phyloP scores from a whole-genome alignment of 805 yeast species.

The Lipomyces oligophaga region DNA sequence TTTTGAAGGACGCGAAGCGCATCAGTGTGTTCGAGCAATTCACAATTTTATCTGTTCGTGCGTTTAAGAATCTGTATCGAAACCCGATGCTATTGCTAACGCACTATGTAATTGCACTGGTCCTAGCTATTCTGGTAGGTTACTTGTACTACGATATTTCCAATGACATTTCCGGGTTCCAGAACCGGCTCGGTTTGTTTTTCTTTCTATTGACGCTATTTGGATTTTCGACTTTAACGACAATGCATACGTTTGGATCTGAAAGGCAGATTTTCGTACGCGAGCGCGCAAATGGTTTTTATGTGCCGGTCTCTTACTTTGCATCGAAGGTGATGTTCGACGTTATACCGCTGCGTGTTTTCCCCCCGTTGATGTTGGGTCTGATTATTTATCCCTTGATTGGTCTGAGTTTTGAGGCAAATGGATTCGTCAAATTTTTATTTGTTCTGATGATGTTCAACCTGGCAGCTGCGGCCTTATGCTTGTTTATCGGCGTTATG shows the following conservation, averaged over 20 bases:
- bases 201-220: conserved; percentile 86
- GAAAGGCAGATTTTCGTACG: conserved; percentile 87
- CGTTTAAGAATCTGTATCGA: conserved; percentile 88
- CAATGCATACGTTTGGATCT: conserved; percentile 79
- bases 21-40: conserved; percentile 67
- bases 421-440: conserved; percentile 68
- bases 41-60: conserved; percentile 71
- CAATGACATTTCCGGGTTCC: conserved; percentile 93
- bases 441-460: conserved; percentile 76
- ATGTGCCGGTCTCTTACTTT: conserved; percentile 82
- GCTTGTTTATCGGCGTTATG: conserved; percentile 81
- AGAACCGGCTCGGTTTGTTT: conserved; percentile 88
- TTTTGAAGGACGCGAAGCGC: conserved; percentile 35
- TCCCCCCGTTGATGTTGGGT: conserved; percentile 84
- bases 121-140: conserved; percentile 82
- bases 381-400: conserved; percentile 85
- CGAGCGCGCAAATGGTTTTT: conserved; percentile 92
- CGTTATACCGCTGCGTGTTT: conserved; percentile 80
- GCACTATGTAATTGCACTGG: conserved; percentile 71
- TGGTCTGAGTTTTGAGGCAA: conserved; percentile 63
- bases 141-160: conserved; percentile 74
- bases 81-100: conserved; percentile 85
- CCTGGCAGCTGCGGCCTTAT: conserved; percentile 77
- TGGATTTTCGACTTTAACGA: conserved; percentile 91
- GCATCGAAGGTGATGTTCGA: conserved; percentile 83